Conservation (phyloP, 148 eudicot species). For the Rhododendron ferrugineum region DNA sequence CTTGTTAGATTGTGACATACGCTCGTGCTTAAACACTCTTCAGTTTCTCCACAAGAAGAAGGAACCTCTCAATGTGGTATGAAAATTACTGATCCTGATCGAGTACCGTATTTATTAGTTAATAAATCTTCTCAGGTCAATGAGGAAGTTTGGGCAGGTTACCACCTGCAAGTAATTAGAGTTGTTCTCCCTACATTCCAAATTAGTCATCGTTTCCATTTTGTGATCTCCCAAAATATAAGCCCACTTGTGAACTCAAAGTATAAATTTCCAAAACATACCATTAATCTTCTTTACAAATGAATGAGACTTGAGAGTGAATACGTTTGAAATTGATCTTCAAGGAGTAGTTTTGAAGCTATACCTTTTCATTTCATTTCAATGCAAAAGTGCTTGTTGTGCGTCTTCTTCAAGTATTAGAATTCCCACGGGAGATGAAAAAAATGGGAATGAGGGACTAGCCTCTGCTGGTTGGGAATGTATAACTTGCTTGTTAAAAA, state of each 20-base stretch:
- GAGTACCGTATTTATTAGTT: background rate
- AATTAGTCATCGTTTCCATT: background rate
- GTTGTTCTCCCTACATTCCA: background rate
- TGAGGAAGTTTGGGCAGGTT: background rate
- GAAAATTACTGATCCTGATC: conserved; percentile 8
- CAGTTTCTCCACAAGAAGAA: conserved; percentile 94
- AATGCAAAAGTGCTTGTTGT: background rate
- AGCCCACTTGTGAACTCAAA: background rate
- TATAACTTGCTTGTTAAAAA: background rate
- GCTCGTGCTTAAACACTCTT: conserved; percentile 93
- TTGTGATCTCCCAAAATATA: background rate
- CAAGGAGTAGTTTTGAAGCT: background rate
- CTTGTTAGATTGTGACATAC: conserved; percentile 78
- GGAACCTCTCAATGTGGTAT: conserved; percentile 78
- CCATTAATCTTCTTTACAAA: background rate
- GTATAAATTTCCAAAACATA: background rate
- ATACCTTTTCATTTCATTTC: background rate
- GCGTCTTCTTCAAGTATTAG: background rate
- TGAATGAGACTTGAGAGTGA: background rate
- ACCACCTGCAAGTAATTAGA: background rate
- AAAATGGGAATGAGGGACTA: background rate
- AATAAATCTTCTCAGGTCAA: conserved; percentile 1
- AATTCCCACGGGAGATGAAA: background rate
- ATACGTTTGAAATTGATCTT: background rate
- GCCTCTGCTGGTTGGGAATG: background rate